Conservation (phyloP, 352 stramenopile species). For the Pythium vanterpoolii region DNA sequence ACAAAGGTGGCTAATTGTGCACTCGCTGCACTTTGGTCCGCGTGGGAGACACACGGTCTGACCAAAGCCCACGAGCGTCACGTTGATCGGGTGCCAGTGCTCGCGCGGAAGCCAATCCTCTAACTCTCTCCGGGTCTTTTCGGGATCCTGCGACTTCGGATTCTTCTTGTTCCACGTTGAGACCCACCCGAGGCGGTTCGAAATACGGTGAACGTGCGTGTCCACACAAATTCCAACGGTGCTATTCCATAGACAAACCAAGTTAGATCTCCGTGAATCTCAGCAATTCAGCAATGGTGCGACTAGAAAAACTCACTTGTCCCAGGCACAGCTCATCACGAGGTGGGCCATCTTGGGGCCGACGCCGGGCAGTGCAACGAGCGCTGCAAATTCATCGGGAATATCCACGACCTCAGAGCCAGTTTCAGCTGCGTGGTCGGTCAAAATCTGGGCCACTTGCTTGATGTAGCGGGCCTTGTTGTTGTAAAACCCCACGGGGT, state of each 20-base stretch:
- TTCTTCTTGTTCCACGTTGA: constrained; percentile 84
- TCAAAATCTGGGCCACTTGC: constrained; percentile 55
- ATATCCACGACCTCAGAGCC: constrained; percentile 76
- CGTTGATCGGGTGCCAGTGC: constrained; percentile 91
- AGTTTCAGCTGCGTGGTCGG: constrained; percentile 26
- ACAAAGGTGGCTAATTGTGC: constrained; percentile 63
- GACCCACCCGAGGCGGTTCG: constrained; percentile 94
- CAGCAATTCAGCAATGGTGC: background rate
- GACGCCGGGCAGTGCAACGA: constrained; percentile 91
- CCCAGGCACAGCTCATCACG: constrained; percentile 91
- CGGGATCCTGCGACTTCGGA: constrained; percentile 78
- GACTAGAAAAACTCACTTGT: constrained; percentile 38
- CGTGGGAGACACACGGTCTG: constrained; percentile 88
- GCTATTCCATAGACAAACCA: constrained; percentile 24
- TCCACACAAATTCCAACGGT: constrained; percentile 95
- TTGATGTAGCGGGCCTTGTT: constrained; percentile 97
- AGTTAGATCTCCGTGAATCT: background rate
- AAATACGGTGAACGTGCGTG: constrained; percentile 97
- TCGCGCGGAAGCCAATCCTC: constrained; percentile 93
- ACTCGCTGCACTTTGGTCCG: constrained; percentile 72
- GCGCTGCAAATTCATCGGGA: constrained; percentile 82
- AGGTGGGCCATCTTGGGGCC: constrained; percentile 98
- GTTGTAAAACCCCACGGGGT: constrained; percentile 94
- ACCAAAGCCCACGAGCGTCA: constrained; percentile 94
- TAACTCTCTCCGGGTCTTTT: constrained; percentile 92